Base-by-base conservation (phyloP, 768 basidiomycete species). In the Leccinum longicurvipes region DNA sequence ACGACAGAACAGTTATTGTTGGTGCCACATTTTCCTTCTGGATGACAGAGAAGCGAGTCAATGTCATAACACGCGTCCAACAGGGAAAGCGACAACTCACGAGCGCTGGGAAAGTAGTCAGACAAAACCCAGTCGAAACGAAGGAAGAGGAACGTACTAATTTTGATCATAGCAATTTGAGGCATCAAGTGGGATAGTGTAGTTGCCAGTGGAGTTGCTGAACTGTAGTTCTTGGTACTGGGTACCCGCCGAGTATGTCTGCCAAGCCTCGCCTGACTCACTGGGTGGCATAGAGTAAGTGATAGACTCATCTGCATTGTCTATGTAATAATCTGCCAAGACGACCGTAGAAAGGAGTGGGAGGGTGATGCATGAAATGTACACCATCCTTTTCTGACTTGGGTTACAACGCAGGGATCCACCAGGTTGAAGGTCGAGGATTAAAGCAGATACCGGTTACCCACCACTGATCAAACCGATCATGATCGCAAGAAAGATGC, bases 291-390 rank as follows among this genome's bases (percentile, higher is more conserved):
- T 55, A 19, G 64, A 32, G 48, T 67, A 69, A 17, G 19, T 0
- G 32, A 67, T 42, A 11, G 67, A 67, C 15, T 57, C 27, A 19
- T 67, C 60, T 23, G 61, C 55, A 39, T 67, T 67, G 55, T 69
- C 67, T 19, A 64, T 50, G 29, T 62, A 24, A 50, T 64, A 67
- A 36, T 69, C 55, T 24, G 64, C 67, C 54, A 51, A 44, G 14
- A 55, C 62, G 29, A 49, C 19, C 6, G 58, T 56, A 9, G 59
- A 56, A 44, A 64, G 28, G 21, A 69, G 45, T 3, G 69, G 24
- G 10, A 14, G 10, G 5, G 1, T 21, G 25, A 58, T 24, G 36
- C 45, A 57, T 48, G 50, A 48, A 21, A 36, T 9, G 49, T 10
- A 41, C 21, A 23, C 15, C 56, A 25, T 44, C 28, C 15, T 34